Evolutionary conservation across 805 yeast species (phyloP).

Genomic region (Diddensiella transvaalensis): DNA sequence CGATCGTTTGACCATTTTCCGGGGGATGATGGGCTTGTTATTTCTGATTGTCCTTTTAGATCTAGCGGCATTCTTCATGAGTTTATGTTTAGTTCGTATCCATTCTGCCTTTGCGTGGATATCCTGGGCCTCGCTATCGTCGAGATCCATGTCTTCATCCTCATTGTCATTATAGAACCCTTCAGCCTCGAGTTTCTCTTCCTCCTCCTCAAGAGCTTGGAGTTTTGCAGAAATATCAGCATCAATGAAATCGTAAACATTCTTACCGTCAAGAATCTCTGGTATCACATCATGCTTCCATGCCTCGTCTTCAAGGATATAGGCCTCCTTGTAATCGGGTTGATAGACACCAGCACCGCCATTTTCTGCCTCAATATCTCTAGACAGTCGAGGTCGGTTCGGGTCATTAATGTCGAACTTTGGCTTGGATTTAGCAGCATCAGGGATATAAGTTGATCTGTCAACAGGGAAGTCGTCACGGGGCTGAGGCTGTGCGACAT

Average conservation of each 20-base stretch:
- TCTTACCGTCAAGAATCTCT: constrained; percentile 91
- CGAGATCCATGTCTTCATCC: constrained; percentile 40
- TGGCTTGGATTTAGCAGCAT: constrained; percentile 51
- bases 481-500: constrained; percentile 83
- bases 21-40: constrained; percentile 82
- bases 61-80: constrained; percentile 85
- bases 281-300: constrained; percentile 99
- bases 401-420: constrained; percentile 81
- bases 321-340: constrained; percentile 87
- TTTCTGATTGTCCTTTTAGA: constrained; percentile 82
- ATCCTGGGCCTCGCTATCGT: constrained; percentile 63
- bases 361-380: constrained; percentile 87
- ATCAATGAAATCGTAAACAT: constrained; percentile 95
- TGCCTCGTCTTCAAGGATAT: constrained; percentile 88
- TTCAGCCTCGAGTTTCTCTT: constrained; percentile 85
- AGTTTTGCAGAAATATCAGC: constrained; percentile 91
- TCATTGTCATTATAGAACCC: constrained; percentile 95
- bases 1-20: constrained; percentile 60
- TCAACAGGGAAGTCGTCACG: constrained; percentile 70
- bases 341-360: constrained; percentile 99
- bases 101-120: constrained; percentile 84
- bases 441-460: constrained; percentile 82
- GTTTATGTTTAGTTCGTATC: constrained; percentile 94
- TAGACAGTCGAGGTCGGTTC: constrained; percentile 72
- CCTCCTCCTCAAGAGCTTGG: constrained; percentile 95